phyloP scores from a whole-genome alignment of 805 yeast species.

The Candida dajiaensis region DNA sequence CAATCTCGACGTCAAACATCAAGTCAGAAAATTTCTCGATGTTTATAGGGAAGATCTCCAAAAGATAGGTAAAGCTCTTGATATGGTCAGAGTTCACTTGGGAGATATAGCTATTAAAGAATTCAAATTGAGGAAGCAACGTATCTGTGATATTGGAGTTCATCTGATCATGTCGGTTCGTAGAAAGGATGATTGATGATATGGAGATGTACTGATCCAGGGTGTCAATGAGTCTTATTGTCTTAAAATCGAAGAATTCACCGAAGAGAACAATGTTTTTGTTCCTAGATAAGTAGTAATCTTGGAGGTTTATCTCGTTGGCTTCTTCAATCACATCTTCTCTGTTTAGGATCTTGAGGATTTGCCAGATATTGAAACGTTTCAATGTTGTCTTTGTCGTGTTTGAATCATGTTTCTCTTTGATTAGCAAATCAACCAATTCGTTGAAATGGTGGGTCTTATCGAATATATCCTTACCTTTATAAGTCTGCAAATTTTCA shows the following conservation, averaged over 20 bases:
- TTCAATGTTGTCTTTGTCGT: constrained; percentile 25
- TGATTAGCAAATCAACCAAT: constrained; percentile 7
- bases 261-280: constrained; percentile 28
- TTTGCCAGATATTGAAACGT: constrained; percentile 27
- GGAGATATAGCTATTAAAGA: constrained; percentile 5
- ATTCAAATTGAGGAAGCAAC: constrained; percentile 3
- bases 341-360: constrained; percentile 23
- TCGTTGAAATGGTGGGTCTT: constrained; percentile 20
- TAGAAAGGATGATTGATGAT: not conserved
- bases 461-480: constrained; percentile 8
- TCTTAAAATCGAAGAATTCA: constrained; percentile 27
- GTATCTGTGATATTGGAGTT: not conserved
- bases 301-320: constrained; percentile 22
- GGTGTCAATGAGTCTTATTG: constrained; percentile 17
- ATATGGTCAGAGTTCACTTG: constrained; percentile 1
- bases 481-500: constrained; percentile 7
- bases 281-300: constrained; percentile 26
- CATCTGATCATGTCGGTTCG: not conserved
- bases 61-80: constrained; percentile 16
- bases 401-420: constrained; percentile 24
- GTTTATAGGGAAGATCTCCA: constrained; percentile 19
- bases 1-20: constrained; percentile 14
- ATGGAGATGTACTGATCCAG: constrained; percentile 11
- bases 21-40: constrained; percentile 6
- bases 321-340: constrained; percentile 6